Conservation (phyloP, 768 basidiomycete genomes). For the Zangia roseola region DNA sequence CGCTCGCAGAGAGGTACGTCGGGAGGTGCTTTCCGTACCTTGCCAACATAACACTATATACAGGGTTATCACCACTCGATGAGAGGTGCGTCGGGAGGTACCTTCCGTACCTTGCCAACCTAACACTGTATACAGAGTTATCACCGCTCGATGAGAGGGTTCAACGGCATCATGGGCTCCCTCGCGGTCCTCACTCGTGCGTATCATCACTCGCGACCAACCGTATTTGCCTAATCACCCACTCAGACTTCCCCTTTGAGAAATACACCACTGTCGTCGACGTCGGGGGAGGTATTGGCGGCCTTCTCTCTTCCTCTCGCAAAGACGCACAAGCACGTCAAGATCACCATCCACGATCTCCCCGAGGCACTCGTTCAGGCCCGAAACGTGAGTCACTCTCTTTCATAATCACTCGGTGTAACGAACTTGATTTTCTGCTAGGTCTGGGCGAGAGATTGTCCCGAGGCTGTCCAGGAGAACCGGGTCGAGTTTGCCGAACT, state of each 20-base stretch:
- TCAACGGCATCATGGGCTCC: constrained; percentile 24
- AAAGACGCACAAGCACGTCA: constrained; percentile 26
- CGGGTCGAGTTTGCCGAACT: constrained; percentile 20
- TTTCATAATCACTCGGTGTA: not conserved
- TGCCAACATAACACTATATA: not conserved
- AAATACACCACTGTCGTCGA: constrained; percentile 33
- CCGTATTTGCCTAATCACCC: not conserved
- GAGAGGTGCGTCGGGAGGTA: constrained; percentile 3
- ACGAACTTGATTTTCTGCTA: not conserved
- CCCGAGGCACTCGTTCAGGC: constrained; percentile 23
- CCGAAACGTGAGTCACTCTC: constrained; percentile 5
- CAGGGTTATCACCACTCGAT: constrained; percentile 24
- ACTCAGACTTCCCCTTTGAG: constrained; percentile 32
- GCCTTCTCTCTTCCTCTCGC: constrained; percentile 29
- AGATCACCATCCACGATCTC: constrained; percentile 33
- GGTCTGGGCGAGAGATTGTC: constrained; percentile 9
- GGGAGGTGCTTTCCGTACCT: not conserved
- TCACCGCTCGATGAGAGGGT: constrained; percentile 24
- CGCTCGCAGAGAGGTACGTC: constrained; percentile 15
- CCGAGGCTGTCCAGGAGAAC: constrained; percentile 14
- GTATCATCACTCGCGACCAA: not conserved
- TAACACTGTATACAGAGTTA: constrained; percentile 12
- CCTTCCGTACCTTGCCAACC: not conserved
- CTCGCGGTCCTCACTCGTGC: constrained; percentile 24
- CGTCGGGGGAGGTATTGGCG: constrained; percentile 36